phyloP scores from a whole-genome alignment of 305 asterid genomes.

The Rubia tinctorum region DNA sequence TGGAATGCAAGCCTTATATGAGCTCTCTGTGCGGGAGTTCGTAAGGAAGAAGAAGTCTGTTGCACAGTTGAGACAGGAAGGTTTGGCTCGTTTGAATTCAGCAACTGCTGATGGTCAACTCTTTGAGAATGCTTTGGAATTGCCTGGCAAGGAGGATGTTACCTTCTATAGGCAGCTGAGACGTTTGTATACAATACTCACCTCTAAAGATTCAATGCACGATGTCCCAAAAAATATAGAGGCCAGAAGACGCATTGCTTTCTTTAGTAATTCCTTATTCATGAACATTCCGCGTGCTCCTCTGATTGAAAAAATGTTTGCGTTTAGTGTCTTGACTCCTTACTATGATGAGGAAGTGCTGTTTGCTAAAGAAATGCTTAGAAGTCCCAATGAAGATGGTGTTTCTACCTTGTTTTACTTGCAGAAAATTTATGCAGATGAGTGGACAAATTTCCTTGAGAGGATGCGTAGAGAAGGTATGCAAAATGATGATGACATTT shows the following conservation, averaged over 20 bases:
- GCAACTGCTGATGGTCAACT: conserved; percentile 38
- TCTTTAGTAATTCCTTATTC: conserved; percentile 88
- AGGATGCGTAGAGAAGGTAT: conserved; percentile 86
- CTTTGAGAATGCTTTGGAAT: conserved; percentile 59
- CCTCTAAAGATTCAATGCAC: conserved; percentile 80
- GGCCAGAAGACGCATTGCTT: conserved; percentile 77
- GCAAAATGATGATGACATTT: conserved; percentile 61
- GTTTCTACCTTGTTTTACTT: conserved; percentile 80
- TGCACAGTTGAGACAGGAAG: conserved; percentile 66
- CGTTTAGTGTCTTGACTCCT: conserved; percentile 96
- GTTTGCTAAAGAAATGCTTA: conserved; percentile 72
- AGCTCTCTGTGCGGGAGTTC: conserved; percentile 68
- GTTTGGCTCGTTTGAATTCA: conserved; percentile 49
- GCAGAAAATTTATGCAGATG: conserved; percentile 85
- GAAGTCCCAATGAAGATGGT: conserved; percentile 90
- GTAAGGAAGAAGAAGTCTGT: conserved; percentile 57
- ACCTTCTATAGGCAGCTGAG: conserved; percentile 77
- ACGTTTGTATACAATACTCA: conserved; percentile 71
- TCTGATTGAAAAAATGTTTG: conserved; percentile 88
- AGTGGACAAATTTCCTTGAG: conserved; percentile 87
- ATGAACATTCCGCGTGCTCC: conserved; percentile 99
- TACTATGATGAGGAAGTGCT: conserved; percentile 91
- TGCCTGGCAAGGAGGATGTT: conserved; percentile 58
- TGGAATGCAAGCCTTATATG: conserved; percentile 81
- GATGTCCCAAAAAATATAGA: conserved; percentile 72